Evolutionary conservation across 768 basidiomycete genomes (phyloP), one percentile per base, ranked within the genome.

Genomic region (Chalciporus chontae): DNA sequence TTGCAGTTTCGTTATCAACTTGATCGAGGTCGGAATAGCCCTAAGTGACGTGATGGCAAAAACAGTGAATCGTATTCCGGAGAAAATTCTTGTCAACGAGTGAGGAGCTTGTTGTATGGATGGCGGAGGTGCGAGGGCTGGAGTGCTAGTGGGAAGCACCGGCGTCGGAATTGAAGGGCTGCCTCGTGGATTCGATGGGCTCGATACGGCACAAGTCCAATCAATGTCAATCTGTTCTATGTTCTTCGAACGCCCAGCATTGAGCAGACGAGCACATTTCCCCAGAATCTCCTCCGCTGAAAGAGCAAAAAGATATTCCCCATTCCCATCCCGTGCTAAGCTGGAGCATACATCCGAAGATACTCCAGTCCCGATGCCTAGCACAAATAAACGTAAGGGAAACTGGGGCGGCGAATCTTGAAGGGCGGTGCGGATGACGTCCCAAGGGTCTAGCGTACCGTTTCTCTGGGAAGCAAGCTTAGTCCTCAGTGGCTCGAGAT

Each of bases 261-360:
- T 71, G 43, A 85, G 65, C 8, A 85, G 69, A 8, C 66, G 65
- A 2, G 76, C 69, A 43, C 77, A 77, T 58, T 81, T 82, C 5
- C 62, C 73, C 4, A 69, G 50, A 15, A 84, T 79, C 17, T 69
- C 67, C 45, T 79, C 79, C 9, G 71, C 61, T 4, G 71, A 61
- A 7, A 69, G 60, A 4, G 82, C 77, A 48, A 77, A 76, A 0
- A 80, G 63, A 43, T 62, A 75, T 23, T 70, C 66, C 14, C 84
- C 84, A 9, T 76, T 71, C 2, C 84, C 84, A 1, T 69, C 70
- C 15, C 68, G 62, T 0, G 84, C 81, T n/a, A 85, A 76, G 4
- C 73, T 64, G 52, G 79, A 72, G 55, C 79, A 80, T 55, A 78
- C 69, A 0, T 71, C 76, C 4, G 71, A 77, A 3, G 81, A 82